Evolutionary conservation across 2,329 filamentous ascomycete genomes (phyloP), one percentile per base, ranked within the genome.

Genomic region (Aspergillus hortae): DNA sequence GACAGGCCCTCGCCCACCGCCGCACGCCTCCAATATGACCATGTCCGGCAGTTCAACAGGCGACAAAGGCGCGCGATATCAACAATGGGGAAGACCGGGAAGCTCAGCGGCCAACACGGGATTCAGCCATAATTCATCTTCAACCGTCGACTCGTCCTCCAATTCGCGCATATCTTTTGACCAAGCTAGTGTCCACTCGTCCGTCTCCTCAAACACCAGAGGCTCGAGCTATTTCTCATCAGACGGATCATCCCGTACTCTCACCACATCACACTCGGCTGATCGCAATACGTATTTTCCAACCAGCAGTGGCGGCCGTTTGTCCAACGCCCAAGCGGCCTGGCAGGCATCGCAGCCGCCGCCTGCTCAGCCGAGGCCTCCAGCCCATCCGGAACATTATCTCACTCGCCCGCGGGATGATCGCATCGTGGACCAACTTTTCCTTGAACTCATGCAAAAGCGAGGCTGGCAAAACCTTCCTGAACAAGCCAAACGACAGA

Each of bases 391-490:
- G 55, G 67, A 63, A 57, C 63, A 70, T 56, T 66, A 71, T 61
- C 60, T 77, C 77, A 75, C 65, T 43, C 65, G 70, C 19, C 72
- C 72, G 11, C 66, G 69, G 53, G 72, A 74, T 57, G 90, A 95
- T 66, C 83, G 85, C 53, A 76, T 95, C 12, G 88, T 96, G 43
- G 90, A 97, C 68, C 86, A 92, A 66, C 89, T 96, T 77, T 97
- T 97, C 66, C 79, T 92, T 64, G 87, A 90, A 48, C 77, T 99
- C 59, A 97, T 99, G 94, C 89, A 95, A 66, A 96, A 96, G 75
- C 85, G 94, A 74, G 94, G 92, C 59, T 97, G 92, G 90, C 94
- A 96, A 75, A 95, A 95, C 71, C 77, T 99, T 58, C 94, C 94
- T 4, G 94, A 99, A 67, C 90, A 96, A 75, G 94, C 94, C 27